These are phyloP conservation scores for Metarhizium humberi DNA, from an alignment of 2,329 filamentous ascomycete species.

Conservation along the genomic window DNA sequence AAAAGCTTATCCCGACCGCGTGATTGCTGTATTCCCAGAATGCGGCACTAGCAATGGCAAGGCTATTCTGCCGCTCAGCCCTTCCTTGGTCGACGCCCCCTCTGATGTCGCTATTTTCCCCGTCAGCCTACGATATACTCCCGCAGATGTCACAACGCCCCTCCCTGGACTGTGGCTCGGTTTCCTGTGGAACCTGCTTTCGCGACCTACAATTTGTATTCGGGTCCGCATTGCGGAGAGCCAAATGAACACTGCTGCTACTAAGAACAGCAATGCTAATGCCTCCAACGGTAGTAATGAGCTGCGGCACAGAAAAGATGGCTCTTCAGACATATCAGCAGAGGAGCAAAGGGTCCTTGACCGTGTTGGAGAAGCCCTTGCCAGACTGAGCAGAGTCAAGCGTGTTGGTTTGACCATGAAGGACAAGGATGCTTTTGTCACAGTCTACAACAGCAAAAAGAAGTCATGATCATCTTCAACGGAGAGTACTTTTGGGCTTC, in stretches of 20 bases:
- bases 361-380: slow-evolving; percentile 72
- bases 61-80: slow-evolving; percentile 77
- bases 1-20: slow-evolving; percentile 58
- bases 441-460: slow-evolving; percentile 44
- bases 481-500: neutral
- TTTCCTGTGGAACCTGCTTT: slow-evolving; percentile 82
- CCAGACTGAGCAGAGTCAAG: slow-evolving; percentile 80
- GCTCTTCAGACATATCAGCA: slow-evolving; percentile 20
- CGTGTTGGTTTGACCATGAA: slow-evolving; percentile 73
- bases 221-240: slow-evolving; percentile 81
- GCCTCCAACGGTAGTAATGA: slow-evolving; percentile 16
- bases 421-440: slow-evolving; percentile 77
- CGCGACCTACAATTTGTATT: slow-evolving; percentile 78
- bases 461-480: slow-evolving; percentile 17
- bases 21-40: slow-evolving; percentile 85
- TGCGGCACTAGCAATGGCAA: slow-evolving; percentile 90
- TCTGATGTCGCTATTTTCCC: slow-evolving; percentile 73
- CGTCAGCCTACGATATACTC: slow-evolving; percentile 80
- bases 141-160: slow-evolving; percentile 83
- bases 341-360: slow-evolving; percentile 68
- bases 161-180: slow-evolving; percentile 62
- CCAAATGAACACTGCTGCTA: slow-evolving; percentile 43
- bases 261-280: slow-evolving; percentile 25
- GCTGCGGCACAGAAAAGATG: slow-evolving; percentile 16
- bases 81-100: slow-evolving; percentile 60